A percentile compares a stretch with the other conserved stretches of the same genome.
Conservation (phyloP, 768 basidiomycete genomes). For the Termitomyces sp. region DNA sequence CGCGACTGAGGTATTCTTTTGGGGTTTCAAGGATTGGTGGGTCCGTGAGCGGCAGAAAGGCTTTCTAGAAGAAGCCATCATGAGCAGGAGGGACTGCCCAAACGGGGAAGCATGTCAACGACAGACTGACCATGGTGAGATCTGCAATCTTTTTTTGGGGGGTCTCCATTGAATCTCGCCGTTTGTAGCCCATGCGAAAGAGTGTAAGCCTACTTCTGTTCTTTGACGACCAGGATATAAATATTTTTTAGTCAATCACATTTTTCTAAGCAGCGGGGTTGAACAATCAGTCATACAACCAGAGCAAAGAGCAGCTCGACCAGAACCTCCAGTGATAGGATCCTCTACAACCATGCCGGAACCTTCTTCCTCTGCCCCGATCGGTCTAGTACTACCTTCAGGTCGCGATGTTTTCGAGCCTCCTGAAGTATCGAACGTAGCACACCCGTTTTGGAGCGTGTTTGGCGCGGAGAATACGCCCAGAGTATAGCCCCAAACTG, state of each 20-base stretch:
- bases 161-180: slow-evolving; percentile 6
- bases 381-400: background rate
- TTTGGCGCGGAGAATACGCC: background rate
- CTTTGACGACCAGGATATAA: background rate
- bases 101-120: slow-evolving; percentile 53
- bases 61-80: slow-evolving; percentile 48
- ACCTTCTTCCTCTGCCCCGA: background rate
- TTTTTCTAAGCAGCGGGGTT: slow-evolving; percentile 21
- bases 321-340: background rate
- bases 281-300: background rate
- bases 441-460: background rate
- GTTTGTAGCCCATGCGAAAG: slow-evolving; percentile 59
- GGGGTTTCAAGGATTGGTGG: slow-evolving; percentile 82
- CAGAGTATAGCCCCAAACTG: background rate
- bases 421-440: background rate
- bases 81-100: slow-evolving; percentile 62
- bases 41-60: slow-evolving; percentile 70
- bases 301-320: background rate
- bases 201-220: slow-evolving; percentile 47
- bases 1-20: slow-evolving; percentile 69
- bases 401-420: background rate
- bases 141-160: background rate
- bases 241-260: slow-evolving; percentile 34
- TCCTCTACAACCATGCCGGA: background rate
- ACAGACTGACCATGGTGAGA: slow-evolving; percentile 65